phyloP scores from a whole-genome alignment of 805 yeast genomes.

The Ogataea nitratoaversa region DNA sequence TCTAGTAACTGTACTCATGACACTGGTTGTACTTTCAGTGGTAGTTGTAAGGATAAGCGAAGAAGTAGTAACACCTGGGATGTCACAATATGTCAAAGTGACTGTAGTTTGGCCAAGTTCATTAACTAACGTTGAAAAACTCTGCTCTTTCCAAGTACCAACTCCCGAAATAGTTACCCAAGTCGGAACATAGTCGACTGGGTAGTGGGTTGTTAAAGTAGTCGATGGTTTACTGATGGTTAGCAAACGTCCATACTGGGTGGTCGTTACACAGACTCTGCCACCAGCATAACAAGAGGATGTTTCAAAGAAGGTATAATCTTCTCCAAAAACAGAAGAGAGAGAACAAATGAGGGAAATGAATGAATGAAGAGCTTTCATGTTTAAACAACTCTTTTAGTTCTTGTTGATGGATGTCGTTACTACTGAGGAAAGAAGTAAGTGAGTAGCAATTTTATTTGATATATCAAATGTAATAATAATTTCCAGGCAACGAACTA shows the following conservation, averaged over 20 bases:
- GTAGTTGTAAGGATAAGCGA: conserved; percentile 8
- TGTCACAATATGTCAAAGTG: conserved; percentile 23
- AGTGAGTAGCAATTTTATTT: too few relatives aligned
- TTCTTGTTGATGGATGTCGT: too few relatives aligned
- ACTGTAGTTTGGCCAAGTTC: conserved; percentile 16
- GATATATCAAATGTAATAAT: too few relatives aligned
- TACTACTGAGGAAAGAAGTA: too few relatives aligned
- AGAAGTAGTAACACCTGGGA: conserved; percentile 14
- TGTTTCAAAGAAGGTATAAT: conserved; percentile 15
- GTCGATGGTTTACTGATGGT: conserved; percentile 1
- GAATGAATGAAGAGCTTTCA: background rate
- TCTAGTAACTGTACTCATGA: conserved; percentile 1
- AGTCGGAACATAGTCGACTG: conserved; percentile 15
- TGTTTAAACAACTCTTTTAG: background rate
- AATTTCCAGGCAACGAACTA: too few relatives aligned
- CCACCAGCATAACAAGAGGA: conserved; percentile 15
- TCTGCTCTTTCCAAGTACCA: conserved; percentile 18
- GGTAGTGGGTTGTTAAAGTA: conserved; percentile 2
- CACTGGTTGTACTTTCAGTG: conserved; percentile 4
- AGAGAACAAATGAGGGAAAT: background rate
- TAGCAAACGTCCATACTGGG: conserved; percentile 8
- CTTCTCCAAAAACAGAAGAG: conserved; percentile 5
- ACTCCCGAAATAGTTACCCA: conserved; percentile 15
- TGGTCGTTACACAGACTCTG: conserved; percentile 16
- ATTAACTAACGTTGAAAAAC: conserved; percentile 13